Evolutionary conservation across 192 early-diverging fungal genomes (phyloP), one percentile per base, ranked within the genome.

Genomic region (Physocladia obscura): DNA sequence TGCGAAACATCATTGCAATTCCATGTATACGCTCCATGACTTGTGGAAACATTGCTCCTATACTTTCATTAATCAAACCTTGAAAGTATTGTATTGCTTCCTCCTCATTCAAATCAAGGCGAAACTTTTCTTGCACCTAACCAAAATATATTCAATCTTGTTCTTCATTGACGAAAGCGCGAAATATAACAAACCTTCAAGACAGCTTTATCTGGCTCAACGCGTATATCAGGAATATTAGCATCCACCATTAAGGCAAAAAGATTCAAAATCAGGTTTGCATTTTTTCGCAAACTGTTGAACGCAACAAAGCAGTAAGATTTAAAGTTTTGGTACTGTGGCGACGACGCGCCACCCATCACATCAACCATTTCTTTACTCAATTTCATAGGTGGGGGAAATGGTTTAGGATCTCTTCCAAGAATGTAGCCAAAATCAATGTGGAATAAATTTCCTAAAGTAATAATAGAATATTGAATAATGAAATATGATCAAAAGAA

Each of bases 311-410:
- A 96, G 73, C 94, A 98, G 76, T 94, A 94, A 24, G 88, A 88
- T 76, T 88, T 89, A 82, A 99, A 99, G 39, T 88, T 86, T 74
- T 93, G 91, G 80, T 94, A 99, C 61, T 89, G 85, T 19, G 82
- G 88, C 22, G 94, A 94, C 38, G 87, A 83, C 31, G 92, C 88
- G 29, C 96, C 96, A 36, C 98, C 98, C 95, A 99, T 97, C 0
- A 92, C 95, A 71, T 99, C 98, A 4, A 99, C 94, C 98, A 99
- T 99, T 83, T 99, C 98, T 70, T 96, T 96, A 72, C 92, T 95
- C 35, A 99, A 87, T 77, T 99, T 99, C 96, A 99, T 99, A 0
- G 98, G 98, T 13, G 98, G 96, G 37, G 98, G 98, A 82, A 99
- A 99, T 3, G 98, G 98, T 73, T 99, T 99, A 1, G 98, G 98